These are phyloP conservation scores for Echium plantagineum DNA, from an alignment of 257 asterid species.

Conservation along the genomic window DNA sequence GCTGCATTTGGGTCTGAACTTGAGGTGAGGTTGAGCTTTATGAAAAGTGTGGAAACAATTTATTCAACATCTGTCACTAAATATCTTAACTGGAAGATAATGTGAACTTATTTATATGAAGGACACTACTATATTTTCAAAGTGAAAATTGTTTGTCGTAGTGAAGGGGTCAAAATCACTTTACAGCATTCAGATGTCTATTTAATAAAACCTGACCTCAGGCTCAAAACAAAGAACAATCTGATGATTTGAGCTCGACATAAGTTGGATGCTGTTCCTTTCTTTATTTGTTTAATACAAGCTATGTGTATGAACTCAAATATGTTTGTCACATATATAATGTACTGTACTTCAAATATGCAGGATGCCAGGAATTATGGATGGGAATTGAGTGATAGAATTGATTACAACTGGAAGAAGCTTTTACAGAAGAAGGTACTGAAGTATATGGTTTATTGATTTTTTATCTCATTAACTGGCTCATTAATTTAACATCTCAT, in stretches of 20 bases:
- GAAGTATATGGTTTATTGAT: neutral
- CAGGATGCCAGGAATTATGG: conserved; percentile 96
- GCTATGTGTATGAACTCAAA: neutral
- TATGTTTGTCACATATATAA: neutral
- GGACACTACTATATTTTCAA: too few species aligned
- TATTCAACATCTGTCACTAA: too few species aligned
- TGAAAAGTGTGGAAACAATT: neutral
- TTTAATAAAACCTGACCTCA: too few species aligned
- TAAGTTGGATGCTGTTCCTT: neutral
- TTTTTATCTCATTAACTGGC: neutral
- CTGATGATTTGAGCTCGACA: neutral
- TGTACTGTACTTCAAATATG: conserved; percentile 11
- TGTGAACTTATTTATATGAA: too few species aligned
- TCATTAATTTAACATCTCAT: neutral
- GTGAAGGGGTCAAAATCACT: too few species aligned
- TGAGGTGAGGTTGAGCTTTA: conserved; percentile 44
- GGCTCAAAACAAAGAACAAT: too few species aligned
- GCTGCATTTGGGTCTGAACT: conserved; percentile 91
- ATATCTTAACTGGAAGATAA: too few species aligned
- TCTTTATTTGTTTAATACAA: neutral
- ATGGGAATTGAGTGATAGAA: conserved; percentile 78
- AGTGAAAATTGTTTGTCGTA: too few species aligned
- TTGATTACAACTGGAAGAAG: conserved; percentile 89
- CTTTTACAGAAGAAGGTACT: conserved; percentile 85
- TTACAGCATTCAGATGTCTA: too few species aligned